phyloP scores from a whole-genome alignment of 1,284 basidiomycete genomes.

The Trichosporon sp. region DNA sequence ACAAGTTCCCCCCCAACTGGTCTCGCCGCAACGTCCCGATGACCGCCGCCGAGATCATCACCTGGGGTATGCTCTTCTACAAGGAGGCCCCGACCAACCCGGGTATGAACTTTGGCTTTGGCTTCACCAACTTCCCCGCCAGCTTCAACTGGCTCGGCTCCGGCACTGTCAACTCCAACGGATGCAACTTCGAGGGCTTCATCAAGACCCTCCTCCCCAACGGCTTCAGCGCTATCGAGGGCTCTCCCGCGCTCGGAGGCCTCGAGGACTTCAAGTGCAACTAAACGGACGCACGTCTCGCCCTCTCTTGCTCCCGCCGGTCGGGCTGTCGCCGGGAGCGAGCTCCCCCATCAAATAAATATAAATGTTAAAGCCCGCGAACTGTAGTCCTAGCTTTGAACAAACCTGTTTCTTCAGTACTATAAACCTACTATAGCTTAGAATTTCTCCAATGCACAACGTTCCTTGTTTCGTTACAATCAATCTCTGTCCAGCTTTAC shows the following conservation, averaged over 20 bases:
- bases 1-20: constrained; percentile 11
- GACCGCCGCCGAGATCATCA: constrained; percentile 9
- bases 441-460: not conserved
- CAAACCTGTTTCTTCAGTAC: not conserved
- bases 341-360: not conserved
- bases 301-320: not conserved
- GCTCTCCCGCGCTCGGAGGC: not conserved
- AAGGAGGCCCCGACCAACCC: not conserved
- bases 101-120: not conserved
- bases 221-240: not conserved
- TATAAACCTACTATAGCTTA: not conserved
- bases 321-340: not conserved
- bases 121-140: not conserved
- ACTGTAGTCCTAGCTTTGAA: not conserved
- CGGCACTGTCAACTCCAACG: not conserved
- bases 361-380: not conserved
- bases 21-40: constrained; percentile 3
- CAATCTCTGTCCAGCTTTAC: not conserved
- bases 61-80: constrained; percentile 10
- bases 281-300: not conserved
- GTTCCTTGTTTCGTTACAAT: not conserved
- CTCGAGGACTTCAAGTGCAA: not conserved
- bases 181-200: not conserved
- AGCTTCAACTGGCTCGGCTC: constrained; percentile 1
- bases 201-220: not conserved